phyloP scores from a whole-genome alignment of 176 grass and related monocot species.

The Oryza glaberrima region DNA sequence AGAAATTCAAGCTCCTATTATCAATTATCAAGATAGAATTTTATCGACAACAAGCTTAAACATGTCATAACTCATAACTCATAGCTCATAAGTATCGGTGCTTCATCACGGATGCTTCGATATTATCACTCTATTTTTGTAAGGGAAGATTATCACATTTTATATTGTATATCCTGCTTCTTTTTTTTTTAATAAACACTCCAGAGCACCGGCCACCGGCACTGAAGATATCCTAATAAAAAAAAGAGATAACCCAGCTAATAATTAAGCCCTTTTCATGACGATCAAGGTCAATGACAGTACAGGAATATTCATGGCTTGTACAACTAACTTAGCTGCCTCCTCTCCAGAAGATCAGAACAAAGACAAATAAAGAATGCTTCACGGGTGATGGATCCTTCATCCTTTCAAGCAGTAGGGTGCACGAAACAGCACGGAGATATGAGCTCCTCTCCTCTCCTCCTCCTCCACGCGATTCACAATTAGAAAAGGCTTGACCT shows the following conservation, averaged over 20 bases:
- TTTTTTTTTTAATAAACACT: too few species aligned
- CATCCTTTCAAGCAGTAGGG: not conserved
- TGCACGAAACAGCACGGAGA: constrained; percentile 5
- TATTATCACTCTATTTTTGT: not conserved
- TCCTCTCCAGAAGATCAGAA: not conserved
- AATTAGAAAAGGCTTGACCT: constrained; percentile 49
- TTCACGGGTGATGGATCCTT: not conserved
- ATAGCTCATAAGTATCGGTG: too few species aligned
- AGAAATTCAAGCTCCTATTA: too few species aligned
- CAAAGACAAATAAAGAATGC: not conserved
- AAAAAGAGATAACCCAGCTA: not conserved
- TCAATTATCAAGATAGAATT: too few species aligned
- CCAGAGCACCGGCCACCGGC: not conserved
- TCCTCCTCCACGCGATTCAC: constrained; percentile 6
- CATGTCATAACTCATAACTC: too few species aligned
- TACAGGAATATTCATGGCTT: not conserved
- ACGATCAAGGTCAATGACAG: not conserved
- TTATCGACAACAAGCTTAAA: too few species aligned
- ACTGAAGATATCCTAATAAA: not conserved
- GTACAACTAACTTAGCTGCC: not conserved
- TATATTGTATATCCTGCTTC: too few species aligned
- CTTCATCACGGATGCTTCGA: not conserved
- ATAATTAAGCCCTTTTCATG: not conserved
- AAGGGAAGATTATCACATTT: too few species aligned
- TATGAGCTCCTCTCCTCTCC: constrained; percentile 1